Evolutionary conservation across 1,284 basidiomycete genomes (phyloP).

Genomic region (Trichosporon sp.): DNA sequence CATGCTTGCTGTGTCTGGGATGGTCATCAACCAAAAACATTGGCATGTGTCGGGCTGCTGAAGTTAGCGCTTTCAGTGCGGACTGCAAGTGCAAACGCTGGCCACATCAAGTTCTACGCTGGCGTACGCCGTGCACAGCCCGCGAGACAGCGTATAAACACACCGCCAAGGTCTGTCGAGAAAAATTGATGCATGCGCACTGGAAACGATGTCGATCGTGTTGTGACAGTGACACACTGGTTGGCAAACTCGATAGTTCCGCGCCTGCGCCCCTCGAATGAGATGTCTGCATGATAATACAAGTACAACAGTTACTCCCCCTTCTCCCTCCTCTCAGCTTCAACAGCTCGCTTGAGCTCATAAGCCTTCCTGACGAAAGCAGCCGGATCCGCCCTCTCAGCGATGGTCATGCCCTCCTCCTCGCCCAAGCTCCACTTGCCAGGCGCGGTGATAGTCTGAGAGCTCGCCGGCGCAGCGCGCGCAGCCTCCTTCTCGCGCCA

Average conservation of each 20-base stretch:
- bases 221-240: background rate
- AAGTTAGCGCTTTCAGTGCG: background rate
- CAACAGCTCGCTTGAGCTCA: constrained; percentile 6
- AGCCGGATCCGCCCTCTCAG: constrained; percentile 19
- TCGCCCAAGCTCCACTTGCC: constrained; percentile 54
- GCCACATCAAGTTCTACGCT: no score
- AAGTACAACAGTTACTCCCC: background rate
- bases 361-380: constrained; percentile 28
- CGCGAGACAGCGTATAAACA: no score
- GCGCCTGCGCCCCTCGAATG: no score
- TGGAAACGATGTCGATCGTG: background rate
- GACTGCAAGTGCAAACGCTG: background rate
- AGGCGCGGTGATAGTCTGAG: constrained; percentile 54
- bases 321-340: background rate
- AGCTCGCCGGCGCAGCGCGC: constrained; percentile 47
- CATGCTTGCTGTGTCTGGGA: background rate
- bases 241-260: background rate
- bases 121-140: no score
- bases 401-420: constrained; percentile 17
- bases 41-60: background rate
- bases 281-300: background rate
- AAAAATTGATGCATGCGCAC: background rate
- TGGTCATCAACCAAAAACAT: background rate
- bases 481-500: constrained; percentile 48
- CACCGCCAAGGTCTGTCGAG: no score